phyloP scores from a whole-genome alignment of 345 rosid species.

The Conringia planisiliqua region DNA sequence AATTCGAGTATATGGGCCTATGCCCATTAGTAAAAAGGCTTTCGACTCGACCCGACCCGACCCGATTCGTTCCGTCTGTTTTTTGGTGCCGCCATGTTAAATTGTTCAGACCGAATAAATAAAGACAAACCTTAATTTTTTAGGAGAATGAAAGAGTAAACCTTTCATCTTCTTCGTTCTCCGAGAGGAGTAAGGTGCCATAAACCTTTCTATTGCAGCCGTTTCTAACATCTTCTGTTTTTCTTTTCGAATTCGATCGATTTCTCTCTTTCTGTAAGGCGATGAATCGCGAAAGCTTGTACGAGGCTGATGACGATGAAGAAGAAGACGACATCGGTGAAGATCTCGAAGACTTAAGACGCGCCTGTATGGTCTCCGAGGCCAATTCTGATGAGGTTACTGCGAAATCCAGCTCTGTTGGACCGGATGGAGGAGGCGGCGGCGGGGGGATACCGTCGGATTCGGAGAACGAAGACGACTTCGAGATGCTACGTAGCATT shows the following conservation, averaged over 20 bases:
- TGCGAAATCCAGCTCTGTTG: neutral
- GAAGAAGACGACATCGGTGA: slow-evolving; percentile 53
- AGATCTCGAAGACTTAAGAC: slow-evolving; percentile 77
- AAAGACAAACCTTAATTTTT: neutral
- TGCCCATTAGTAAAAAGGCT: neutral
- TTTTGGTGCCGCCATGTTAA: slow-evolving; percentile 16
- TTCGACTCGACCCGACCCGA: neutral
- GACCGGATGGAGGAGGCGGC: neutral
- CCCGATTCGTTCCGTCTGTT: neutral
- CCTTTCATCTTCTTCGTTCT: neutral
- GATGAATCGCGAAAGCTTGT: slow-evolving; percentile 36
- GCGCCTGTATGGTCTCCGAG: slow-evolving; percentile 60
- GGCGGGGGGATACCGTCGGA: slow-evolving; percentile 26
- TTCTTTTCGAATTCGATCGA: neutral
- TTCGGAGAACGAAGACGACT: slow-evolving; percentile 63
- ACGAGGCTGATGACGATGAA: slow-evolving; percentile 37
- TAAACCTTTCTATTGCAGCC: slow-evolving; percentile 12
- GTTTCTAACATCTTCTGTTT: neutral
- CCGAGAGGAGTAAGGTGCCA: neutral
- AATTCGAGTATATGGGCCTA: neutral
- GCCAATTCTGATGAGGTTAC: slow-evolving; percentile 36
- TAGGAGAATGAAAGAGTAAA: neutral
- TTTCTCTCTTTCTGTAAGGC: neutral
- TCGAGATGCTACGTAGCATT: slow-evolving; percentile 50
- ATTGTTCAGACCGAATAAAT: neutral